These are phyloP conservation scores for Psilocybe cyanescens DNA, from an alignment of 768 basidiomycete species.

Conservation along the genomic window DNA sequence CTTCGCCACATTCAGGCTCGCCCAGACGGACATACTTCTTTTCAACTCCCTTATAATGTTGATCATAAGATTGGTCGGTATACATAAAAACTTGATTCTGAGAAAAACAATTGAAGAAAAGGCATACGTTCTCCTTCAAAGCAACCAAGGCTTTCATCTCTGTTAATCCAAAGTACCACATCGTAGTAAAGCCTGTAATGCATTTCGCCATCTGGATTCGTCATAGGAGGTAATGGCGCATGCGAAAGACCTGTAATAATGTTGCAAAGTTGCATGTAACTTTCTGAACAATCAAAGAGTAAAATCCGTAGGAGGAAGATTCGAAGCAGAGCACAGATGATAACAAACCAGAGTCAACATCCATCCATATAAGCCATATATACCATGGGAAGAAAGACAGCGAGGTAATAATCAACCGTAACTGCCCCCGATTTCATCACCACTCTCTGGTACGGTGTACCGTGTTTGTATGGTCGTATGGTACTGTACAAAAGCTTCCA, in stretches of 20 bases:
- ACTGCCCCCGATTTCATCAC: constrained; percentile 33
- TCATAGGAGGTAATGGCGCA: constrained; percentile 17
- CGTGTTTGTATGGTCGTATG: constrained; percentile 27
- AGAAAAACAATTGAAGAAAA: background rate
- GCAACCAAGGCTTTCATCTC: constrained; percentile 49
- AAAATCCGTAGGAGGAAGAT: background rate
- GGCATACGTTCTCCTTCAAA: constrained; percentile 47
- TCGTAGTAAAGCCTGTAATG: constrained; percentile 35
- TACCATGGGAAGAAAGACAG: constrained; percentile 14
- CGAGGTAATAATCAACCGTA: constrained; percentile 35
- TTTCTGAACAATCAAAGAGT: constrained; percentile 18
- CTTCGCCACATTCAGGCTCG: too few species aligned
- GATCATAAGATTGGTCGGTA: background rate
- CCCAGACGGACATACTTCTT: constrained; percentile 29
- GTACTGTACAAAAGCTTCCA: constrained; percentile 30
- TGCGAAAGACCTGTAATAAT: constrained; percentile 26
- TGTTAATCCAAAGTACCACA: constrained; percentile 49
- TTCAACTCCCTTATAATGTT: constrained; percentile 34
- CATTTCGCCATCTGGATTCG: constrained; percentile 12
- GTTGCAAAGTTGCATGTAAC: constrained; percentile 30
- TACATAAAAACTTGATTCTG: too few species aligned
- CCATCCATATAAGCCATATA: constrained; percentile 24
- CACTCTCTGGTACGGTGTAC: constrained; percentile 41
- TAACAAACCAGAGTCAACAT: constrained; percentile 27
- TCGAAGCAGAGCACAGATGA: background rate